These are phyloP conservation scores for Gossypium arboreum DNA, from an alignment of 345 rosid genomes.

Conservation along the genomic window DNA sequence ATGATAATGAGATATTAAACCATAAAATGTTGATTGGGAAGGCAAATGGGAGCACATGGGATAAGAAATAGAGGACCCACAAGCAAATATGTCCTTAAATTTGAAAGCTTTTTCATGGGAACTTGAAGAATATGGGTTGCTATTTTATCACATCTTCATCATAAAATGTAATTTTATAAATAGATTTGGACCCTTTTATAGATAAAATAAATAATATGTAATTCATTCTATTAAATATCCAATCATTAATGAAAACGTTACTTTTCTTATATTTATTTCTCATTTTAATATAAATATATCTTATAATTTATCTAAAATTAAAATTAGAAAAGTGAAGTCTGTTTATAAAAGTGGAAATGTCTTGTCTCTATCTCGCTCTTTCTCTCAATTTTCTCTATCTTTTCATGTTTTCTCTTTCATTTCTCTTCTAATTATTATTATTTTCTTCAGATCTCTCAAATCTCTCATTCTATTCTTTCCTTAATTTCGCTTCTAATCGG, in stretches of 20 bases:
- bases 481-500: constrained; percentile 15
- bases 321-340: not conserved
- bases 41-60: not conserved
- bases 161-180: no score
- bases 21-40: no score
- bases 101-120: no score
- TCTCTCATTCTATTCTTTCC: constrained; percentile 3
- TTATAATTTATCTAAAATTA: not conserved
- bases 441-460: not conserved
- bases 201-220: no score
- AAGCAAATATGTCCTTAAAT: not conserved
- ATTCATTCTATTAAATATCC: not conserved
- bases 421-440: not conserved
- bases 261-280: no score
- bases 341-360: not conserved
- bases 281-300: no score
- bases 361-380: not conserved
- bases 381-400: not conserved
- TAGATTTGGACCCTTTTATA: no score
- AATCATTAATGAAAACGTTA: not conserved
- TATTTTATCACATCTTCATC: no score
- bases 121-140: no score
- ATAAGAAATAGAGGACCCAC: not conserved
- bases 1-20: no score
- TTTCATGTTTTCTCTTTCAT: not conserved